Conservation (phyloP, 257 asterid genomes). For the Forsythia viridissima region DNA sequence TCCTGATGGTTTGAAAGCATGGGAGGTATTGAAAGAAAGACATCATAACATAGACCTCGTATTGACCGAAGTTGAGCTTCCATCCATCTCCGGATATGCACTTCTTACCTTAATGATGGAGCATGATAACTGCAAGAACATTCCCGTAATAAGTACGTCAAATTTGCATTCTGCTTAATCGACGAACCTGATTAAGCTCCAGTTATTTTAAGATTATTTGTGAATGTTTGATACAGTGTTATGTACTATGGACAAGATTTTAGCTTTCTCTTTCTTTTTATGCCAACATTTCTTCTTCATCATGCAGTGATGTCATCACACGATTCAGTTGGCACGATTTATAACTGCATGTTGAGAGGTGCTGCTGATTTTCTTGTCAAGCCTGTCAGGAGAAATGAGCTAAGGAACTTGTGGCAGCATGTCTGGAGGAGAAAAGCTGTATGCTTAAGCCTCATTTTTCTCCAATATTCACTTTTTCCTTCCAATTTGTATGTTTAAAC, state of each 20-base stretch:
- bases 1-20: slow-evolving; percentile 83
- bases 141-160: slow-evolving; percentile 83
- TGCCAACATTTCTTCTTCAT: slow-evolving; percentile 1
- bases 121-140: slow-evolving; percentile 77
- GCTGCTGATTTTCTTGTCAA: slow-evolving; percentile 92
- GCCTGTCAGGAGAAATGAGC: slow-evolving; percentile 82
- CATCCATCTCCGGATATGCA: slow-evolving; percentile 82
- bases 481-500: background rate
- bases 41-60: slow-evolving; percentile 65
- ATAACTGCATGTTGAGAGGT: slow-evolving; percentile 88
- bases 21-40: slow-evolving; percentile 74
- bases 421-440: slow-evolving; percentile 90
- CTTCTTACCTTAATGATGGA: slow-evolving; percentile 83
- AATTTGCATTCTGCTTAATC: background rate
- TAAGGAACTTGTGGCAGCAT: slow-evolving; percentile 89
- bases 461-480: background rate
- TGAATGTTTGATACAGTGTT: background rate
- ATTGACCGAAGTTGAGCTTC: slow-evolving; percentile 83
- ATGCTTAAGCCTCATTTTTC: slow-evolving; percentile 30
- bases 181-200: background rate
- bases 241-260: background rate
- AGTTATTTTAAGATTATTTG: background rate
- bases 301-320: slow-evolving; percentile 83
- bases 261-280: background rate
- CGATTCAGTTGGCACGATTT: slow-evolving; percentile 77